These are phyloP conservation scores for Pseudisothecium myosuroides DNA, from an alignment of 225 moss, liverwort and hornwort genomes.

Conservation along the genomic window DNA sequence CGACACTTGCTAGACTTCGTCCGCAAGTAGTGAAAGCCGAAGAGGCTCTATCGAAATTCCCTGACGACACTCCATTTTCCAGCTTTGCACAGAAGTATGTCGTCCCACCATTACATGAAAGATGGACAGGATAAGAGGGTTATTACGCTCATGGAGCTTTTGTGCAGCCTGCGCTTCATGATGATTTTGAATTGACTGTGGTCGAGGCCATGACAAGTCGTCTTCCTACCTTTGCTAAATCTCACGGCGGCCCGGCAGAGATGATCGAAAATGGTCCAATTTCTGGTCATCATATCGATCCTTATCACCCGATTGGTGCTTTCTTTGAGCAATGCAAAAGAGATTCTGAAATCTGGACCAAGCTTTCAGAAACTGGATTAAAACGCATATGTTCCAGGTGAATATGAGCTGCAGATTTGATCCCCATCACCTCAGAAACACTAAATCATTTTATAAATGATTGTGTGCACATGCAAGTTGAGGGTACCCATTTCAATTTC, in stretches of 20 bases:
- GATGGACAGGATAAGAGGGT: background rate
- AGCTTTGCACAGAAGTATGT: background rate
- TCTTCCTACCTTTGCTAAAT: conserved; percentile 60
- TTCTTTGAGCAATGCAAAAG: conserved; percentile 46
- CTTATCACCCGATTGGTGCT: conserved; percentile 41
- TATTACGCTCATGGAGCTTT: conserved; percentile 24
- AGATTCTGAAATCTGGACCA: conserved; percentile 30
- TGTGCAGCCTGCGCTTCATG: conserved; percentile 65
- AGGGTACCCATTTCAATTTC: background rate
- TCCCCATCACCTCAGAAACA: background rate
- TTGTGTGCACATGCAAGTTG: background rate
- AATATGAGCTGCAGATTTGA: background rate
- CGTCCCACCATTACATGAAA: background rate
- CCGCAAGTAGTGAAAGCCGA: background rate
- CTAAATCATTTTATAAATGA: background rate
- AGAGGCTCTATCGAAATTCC: too few species aligned
- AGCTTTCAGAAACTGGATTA: conserved; percentile 42
- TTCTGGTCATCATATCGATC: conserved; percentile 67
- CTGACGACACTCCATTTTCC: background rate
- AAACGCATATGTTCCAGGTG: conserved; percentile 42
- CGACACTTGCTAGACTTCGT: background rate
- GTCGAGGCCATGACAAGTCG: conserved; percentile 69
- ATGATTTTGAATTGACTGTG: conserved; percentile 62
- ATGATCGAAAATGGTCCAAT: conserved; percentile 50
- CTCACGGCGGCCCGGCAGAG: conserved; percentile 47